Percentiles rank a stretch among this genome's conserved stretches.
Evolutionary conservation across 306 rosid species (phyloP).

Genomic region (Trifolium pratense): DNA sequence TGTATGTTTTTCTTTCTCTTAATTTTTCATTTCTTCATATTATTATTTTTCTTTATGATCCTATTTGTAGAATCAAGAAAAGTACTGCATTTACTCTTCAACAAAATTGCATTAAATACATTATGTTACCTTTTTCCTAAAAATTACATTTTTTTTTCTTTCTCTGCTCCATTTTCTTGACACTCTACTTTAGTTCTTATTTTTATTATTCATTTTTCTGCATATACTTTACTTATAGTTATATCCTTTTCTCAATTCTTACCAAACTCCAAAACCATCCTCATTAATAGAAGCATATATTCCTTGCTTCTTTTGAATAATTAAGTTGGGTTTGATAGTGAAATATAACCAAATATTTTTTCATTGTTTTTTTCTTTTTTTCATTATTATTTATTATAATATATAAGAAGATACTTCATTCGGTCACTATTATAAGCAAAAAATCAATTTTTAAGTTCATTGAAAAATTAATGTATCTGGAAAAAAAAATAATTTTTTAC

Average conservation of each 20-base stretch:
- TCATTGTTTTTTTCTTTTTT: neutral
- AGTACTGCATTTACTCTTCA: conserved; percentile 55
- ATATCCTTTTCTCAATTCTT: conserved; percentile 35
- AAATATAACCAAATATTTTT: conserved; percentile 31
- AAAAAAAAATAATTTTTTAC: too few species aligned
- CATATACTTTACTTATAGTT: conserved; percentile 10
- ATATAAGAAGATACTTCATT: too few species aligned
- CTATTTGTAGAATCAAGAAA: conserved; percentile 48
- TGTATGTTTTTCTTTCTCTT: conserved; percentile 58
- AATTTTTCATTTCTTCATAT: neutral
- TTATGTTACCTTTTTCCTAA: conserved; percentile 44
- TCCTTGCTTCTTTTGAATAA: conserved; percentile 46
- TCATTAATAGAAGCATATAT: conserved; percentile 43
- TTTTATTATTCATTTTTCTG: conserved; percentile 38
- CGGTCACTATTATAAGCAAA: too few species aligned
- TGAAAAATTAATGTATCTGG: too few species aligned
- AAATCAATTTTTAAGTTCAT: too few species aligned
- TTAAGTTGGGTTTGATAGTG: conserved; percentile 31
- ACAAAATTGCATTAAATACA: conserved; percentile 60
- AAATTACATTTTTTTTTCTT: conserved; percentile 38
- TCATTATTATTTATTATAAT: neutral
- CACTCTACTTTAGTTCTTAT: conserved; percentile 48
- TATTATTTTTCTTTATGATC: conserved; percentile 36
- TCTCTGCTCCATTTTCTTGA: conserved; percentile 32
- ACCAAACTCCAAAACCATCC: conserved; percentile 34